Percentiles rank a stretch among this genome's conserved stretches.
Evolutionary conservation across 129 eudicot species (phyloP).

Genomic region (Helianthus tuberosus): DNA sequence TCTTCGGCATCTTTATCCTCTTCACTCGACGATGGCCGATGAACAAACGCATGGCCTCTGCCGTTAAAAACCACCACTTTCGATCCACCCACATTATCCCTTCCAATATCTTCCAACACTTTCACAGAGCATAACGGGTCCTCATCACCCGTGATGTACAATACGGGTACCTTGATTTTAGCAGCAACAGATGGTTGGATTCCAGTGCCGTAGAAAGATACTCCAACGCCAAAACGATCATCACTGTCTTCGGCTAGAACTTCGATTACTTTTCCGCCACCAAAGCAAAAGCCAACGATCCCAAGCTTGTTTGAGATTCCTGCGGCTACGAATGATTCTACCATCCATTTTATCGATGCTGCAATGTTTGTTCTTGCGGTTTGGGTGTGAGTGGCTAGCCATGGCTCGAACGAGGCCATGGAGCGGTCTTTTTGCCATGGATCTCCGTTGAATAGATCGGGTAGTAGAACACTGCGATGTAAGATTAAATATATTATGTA

Average conservation of each 20-base stretch:
- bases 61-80: conserved; percentile 67
- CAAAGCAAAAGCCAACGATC: conserved; percentile 79
- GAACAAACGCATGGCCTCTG: conserved; percentile 88
- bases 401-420: conserved; percentile 44
- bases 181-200: conserved; percentile 61
- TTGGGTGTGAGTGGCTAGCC: conserved; percentile 60
- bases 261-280: conserved; percentile 74
- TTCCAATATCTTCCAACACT: conserved; percentile 48
- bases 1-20: conserved; percentile 89
- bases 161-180: conserved; percentile 57
- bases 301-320: conserved; percentile 80
- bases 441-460: conserved; percentile 81
- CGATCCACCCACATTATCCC: conserved; percentile 39
- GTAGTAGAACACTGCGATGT: conserved; percentile 86
- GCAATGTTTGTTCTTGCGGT: conserved; percentile 46
- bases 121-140: conserved; percentile 67
- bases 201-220: conserved; percentile 81
- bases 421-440: conserved; percentile 78
- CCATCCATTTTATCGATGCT: conserved; percentile 76
- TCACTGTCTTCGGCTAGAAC: conserved; percentile 62
- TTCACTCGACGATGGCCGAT: conserved; percentile 70
- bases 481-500: too few species aligned
- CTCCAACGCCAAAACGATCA: conserved; percentile 65
- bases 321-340: conserved; percentile 63
- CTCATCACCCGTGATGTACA: conserved; percentile 67